Evolutionary conservation across 495 filamentous ascomycete genomes (phyloP).

Genomic region (Penicillium samsonianum): DNA sequence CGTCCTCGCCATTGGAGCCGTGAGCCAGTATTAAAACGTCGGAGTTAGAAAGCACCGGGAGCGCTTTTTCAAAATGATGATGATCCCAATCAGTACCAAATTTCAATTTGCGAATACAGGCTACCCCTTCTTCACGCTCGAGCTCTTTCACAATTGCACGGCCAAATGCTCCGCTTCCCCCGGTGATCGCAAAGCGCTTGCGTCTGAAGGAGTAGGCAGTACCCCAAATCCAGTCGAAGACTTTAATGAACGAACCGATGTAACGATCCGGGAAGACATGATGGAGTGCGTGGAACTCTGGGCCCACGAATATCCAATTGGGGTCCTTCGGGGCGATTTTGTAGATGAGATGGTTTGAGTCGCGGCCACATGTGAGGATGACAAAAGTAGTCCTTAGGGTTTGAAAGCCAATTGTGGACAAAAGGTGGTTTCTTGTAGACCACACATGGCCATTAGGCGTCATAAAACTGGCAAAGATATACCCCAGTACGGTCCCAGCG

Average conservation of each 20-base stretch:
- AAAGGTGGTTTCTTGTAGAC: no score
- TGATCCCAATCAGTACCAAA: constrained; percentile 6
- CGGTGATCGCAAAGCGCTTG: constrained; percentile 21
- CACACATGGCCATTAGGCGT: no score
- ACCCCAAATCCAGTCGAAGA: constrained; percentile 27
- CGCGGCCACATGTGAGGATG: constrained; percentile 16
- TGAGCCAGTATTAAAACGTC: constrained; percentile 3
- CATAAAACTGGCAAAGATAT: no score
- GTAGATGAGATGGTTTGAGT: constrained; percentile 24
- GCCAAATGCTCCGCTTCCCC: constrained; percentile 16
- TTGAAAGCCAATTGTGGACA: not conserved
- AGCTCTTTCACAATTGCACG: constrained; percentile 13
- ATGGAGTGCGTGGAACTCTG: constrained; percentile 24
- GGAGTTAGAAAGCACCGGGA: not conserved
- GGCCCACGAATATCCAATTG: constrained; percentile 22
- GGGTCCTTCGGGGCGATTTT: constrained; percentile 20
- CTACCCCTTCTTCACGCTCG: constrained; percentile 10
- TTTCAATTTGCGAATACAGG: constrained; percentile 6
- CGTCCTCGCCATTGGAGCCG: constrained; percentile 3
- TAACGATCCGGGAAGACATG: constrained; percentile 28
- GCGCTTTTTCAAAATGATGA: not conserved
- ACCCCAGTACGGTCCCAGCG: no score
- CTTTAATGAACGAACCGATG: constrained; percentile 24
- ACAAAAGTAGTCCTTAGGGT: constrained; percentile 1
- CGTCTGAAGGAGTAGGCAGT: constrained; percentile 24